These are phyloP conservation scores for Cadophora gregata DNA, from an alignment of 2,329 filamentous ascomycete genomes.

Conservation along the genomic window DNA sequence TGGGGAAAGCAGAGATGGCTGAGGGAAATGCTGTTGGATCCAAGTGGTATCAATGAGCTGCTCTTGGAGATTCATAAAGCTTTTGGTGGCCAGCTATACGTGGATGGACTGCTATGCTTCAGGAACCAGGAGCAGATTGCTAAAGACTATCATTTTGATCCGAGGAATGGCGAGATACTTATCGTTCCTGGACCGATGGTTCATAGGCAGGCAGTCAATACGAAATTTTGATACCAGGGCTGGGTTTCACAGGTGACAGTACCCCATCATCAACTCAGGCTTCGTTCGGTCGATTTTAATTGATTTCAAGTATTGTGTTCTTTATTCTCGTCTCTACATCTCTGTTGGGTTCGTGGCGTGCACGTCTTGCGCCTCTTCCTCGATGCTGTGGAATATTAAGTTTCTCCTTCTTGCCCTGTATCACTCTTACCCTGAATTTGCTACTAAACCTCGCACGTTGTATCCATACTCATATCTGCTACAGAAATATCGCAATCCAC, in stretches of 20 bases:
- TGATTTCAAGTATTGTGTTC: not conserved
- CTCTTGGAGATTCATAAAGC: slow-evolving; percentile 33
- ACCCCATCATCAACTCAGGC: no score
- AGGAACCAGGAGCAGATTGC: slow-evolving; percentile 27
- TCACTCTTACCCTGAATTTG: no score
- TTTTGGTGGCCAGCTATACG: slow-evolving; percentile 38
- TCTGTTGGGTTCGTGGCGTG: no score
- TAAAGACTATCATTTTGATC: slow-evolving; percentile 30
- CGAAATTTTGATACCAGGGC: not conserved
- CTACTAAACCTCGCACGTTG: no score
- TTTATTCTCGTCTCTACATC: not conserved
- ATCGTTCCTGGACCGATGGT: slow-evolving; percentile 30
- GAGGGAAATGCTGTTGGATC: slow-evolving; percentile 41
- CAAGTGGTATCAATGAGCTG: slow-evolving; percentile 34
- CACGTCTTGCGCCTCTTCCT: no score
- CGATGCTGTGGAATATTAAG: no score
- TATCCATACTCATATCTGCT: no score
- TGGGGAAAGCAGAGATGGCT: slow-evolving; percentile 43
- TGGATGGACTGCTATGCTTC: slow-evolving; percentile 37
- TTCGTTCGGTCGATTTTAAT: no score
- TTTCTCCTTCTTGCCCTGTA: no score
- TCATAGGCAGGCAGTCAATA: not conserved
- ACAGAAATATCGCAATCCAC: no score
- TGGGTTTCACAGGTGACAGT: not conserved
- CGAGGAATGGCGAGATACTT: slow-evolving; percentile 40